A percentile compares a stretch with the other conserved stretches of the same genome.
These are phyloP conservation scores for Glycine soja DNA, from an alignment of 306 rosid species.

Conservation along the genomic window DNA sequence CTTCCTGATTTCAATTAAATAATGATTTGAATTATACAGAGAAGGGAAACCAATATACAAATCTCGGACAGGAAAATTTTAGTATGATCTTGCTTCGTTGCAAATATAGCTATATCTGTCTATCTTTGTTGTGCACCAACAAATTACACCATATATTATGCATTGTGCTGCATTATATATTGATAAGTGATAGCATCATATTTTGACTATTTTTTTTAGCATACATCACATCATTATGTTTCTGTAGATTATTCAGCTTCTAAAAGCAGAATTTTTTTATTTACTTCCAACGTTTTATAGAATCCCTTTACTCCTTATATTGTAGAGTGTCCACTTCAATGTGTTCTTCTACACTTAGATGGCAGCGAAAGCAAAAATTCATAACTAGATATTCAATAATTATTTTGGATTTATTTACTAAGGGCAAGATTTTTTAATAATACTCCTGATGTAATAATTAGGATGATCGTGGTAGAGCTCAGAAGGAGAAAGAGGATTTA, in stretches of 20 bases:
- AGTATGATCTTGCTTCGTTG: neutral
- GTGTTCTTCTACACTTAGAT: neutral
- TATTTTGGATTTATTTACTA: neutral
- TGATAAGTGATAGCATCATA: conserved; percentile 7
- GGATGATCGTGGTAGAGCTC: conserved; percentile 78
- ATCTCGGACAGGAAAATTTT: conserved; percentile 30
- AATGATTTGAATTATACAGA: conserved; percentile 8
- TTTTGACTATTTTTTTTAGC: neutral
- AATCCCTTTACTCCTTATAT: neutral
- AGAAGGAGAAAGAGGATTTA: conserved; percentile 78
- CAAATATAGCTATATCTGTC: neutral
- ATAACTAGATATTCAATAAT: conserved; percentile 24
- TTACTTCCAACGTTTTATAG: conserved; percentile 2
- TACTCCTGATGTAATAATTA: conserved; percentile 48
- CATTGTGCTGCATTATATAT: conserved; percentile 1
- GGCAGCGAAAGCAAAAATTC: neutral
- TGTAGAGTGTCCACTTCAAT: neutral
- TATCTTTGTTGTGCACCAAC: neutral
- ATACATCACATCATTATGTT: neutral
- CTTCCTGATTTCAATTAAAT: neutral
- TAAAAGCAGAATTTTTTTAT: neutral
- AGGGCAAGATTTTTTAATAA: neutral
- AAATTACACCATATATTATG: conserved; percentile 4
- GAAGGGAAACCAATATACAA: neutral
- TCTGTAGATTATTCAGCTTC: conserved; percentile 8